Base-by-base conservation (phyloP, 2,329 filamentous ascomycete species). In the Ambrosiella cleistominuta region DNA sequence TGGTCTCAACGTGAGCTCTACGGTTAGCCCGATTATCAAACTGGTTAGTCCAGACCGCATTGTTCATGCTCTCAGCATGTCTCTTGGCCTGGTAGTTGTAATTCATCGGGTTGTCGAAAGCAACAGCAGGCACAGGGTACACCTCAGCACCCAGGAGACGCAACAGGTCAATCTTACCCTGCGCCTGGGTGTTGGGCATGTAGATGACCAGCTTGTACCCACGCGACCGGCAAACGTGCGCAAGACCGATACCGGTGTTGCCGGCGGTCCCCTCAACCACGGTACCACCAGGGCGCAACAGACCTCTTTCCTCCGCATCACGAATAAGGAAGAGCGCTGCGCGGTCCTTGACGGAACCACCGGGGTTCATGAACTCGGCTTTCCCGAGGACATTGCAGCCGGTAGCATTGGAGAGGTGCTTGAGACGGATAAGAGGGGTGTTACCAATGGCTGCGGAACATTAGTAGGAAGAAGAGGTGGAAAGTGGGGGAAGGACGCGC, bases 181-280 rank as follows among this genome's bases (percentile, higher is more conserved):
- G 91, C 17, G 90, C 95, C 74, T 97, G 93, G 54, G 91, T 97
- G 76, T 98, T 86, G 66, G 93, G 93, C 93, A 98, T 97, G 81
- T 97, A 98, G 69, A 98, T 98, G 68, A 97, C 90, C 55, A 95
- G 82, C 69, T 85, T 85, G 78, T 98, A 97, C 45, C 91, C 93
- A 66, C 85, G 85, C 42, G 85, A 87, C 61, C 91, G 82, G 74
- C 93, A 97, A 59, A 98, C 93, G 72, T 97, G 93, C 17, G 93
- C 93, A 49, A 98, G 85, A 1, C 93, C 93, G 70, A 98, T 98
- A 63, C 93, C 93, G 37, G 93, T 98, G 76, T 97, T 98, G 57
- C 93, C 93, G 0, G 93, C 93, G 4, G 93, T 98, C 62, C 93
- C 93, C 73, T 98, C 93, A 60, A 98, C 86, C 11, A 98, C 90